Conservation (phyloP, 768 basidiomycete genomes). For the Lentinula guzmanii region DNA sequence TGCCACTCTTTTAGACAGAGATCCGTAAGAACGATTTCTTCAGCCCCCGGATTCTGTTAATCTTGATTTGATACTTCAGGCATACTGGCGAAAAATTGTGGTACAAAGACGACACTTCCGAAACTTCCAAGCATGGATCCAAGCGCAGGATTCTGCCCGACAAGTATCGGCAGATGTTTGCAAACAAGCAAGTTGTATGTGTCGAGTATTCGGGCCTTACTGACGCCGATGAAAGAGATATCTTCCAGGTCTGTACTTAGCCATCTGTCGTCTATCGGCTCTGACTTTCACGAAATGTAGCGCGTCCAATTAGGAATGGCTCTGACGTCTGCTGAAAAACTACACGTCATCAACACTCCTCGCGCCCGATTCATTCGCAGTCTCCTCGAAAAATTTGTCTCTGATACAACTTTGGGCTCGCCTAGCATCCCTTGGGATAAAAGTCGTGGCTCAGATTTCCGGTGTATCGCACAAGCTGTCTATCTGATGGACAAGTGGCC, state of each 20-base stretch:
- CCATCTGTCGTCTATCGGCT: neutral
- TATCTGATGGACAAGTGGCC: conserved; percentile 36
- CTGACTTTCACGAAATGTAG: conserved; percentile 23
- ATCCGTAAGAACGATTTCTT: conserved; percentile 33
- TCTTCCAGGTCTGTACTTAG: conserved; percentile 57
- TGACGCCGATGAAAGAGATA: conserved; percentile 56
- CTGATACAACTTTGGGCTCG: conserved; percentile 22
- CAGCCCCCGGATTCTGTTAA: neutral
- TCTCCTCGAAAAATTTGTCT: conserved; percentile 42
- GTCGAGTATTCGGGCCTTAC: conserved; percentile 64
- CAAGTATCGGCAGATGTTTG: conserved; percentile 52
- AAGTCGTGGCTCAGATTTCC: conserved; percentile 48
- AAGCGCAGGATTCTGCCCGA: conserved; percentile 33
- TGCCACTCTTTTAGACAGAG: conserved; percentile 35
- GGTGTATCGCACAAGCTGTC: conserved; percentile 50
- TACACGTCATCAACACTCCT: conserved; percentile 59
- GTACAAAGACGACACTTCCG: conserved; percentile 29
- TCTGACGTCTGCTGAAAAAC: conserved; percentile 41
- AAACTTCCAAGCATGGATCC: conserved; percentile 2
- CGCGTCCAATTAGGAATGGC: conserved; percentile 79
- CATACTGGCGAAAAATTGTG: conserved; percentile 45
- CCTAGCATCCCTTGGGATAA: conserved; percentile 28
- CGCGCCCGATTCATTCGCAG: conserved; percentile 54
- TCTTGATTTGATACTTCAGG: conserved; percentile 11
- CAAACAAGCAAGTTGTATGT: conserved; percentile 77